Percentiles rank a stretch among this genome's conserved stretches.
Evolutionary conservation across 306 rosid species (phyloP).

Genomic region (Castanea sativa): DNA sequence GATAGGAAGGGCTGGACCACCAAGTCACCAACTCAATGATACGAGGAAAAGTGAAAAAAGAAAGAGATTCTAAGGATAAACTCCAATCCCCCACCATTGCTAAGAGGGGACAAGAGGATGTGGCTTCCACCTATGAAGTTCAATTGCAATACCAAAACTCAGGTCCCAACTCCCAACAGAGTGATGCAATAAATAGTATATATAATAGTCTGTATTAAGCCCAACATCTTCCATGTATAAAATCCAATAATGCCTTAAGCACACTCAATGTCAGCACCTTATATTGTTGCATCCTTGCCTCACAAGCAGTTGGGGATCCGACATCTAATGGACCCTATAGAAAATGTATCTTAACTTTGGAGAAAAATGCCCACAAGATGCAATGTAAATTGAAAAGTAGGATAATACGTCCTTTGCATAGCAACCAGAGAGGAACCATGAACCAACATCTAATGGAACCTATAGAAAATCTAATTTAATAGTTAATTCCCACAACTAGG

Average conservation of each 20-base stretch:
- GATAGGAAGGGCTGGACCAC: conserved; percentile 28
- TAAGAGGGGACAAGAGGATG: conserved; percentile 38
- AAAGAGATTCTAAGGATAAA: conserved; percentile 30
- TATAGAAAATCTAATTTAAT: too few species aligned
- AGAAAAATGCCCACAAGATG: not conserved
- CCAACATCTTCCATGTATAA: not conserved
- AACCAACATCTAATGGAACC: too few species aligned
- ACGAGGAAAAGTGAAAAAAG: conserved; percentile 20
- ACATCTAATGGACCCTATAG: not conserved
- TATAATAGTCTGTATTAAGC: not conserved
- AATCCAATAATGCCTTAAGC: not conserved
- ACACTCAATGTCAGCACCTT: not conserved
- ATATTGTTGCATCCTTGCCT: not conserved
- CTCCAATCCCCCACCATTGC: conserved; percentile 24
- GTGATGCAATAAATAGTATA: conserved; percentile 5
- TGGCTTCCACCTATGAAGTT: conserved; percentile 39
- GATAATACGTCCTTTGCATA: too few species aligned
- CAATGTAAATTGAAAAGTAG: not conserved
- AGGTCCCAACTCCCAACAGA: conserved; percentile 36
- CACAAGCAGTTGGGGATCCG: not conserved
- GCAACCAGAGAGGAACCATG: too few species aligned
- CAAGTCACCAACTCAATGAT: conserved; percentile 38
- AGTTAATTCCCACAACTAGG: not conserved
- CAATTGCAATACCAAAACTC: conserved; percentile 21
- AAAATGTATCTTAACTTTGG: not conserved